phyloP scores from a whole-genome alignment of 2,329 filamentous ascomycete genomes.

The Penicillium thymicola region DNA sequence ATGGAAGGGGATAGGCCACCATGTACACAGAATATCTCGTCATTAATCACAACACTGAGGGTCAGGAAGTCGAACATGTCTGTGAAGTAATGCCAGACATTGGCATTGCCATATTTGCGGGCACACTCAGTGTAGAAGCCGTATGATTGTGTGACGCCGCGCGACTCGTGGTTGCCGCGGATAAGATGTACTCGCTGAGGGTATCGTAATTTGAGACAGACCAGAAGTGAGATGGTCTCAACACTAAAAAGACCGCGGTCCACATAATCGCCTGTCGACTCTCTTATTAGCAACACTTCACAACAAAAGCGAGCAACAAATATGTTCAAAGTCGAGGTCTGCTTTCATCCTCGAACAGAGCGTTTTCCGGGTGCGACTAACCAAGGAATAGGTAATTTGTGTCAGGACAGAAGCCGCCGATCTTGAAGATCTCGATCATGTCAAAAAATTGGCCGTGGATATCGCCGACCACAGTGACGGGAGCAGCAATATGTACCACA shows the following conservation, averaged over 20 bases:
- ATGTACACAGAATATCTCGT: conserved; percentile 98
- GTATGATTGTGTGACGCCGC: conserved; percentile 97
- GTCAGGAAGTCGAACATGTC: conserved; percentile 99
- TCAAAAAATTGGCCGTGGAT: conserved; percentile 99
- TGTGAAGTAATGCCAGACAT: conserved; percentile 99
- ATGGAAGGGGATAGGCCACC: conserved; percentile 87
- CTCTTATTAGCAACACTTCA: conserved; percentile 7
- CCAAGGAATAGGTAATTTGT: conserved; percentile 98
- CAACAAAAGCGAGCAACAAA: background rate
- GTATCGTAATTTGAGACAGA: conserved; percentile 96
- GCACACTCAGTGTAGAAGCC: conserved; percentile 99
- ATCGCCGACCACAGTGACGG: conserved; percentile 95
- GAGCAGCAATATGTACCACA: conserved; percentile 92
- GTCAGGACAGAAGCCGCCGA: conserved; percentile 93
- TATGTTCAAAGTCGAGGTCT: background rate
- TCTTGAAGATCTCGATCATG: conserved; percentile 98
- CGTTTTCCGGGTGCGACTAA: conserved; percentile 40
- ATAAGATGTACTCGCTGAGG: conserved; percentile 93
- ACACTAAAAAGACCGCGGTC: conserved; percentile 98
- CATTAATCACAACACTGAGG: conserved; percentile 93
- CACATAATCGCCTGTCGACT: conserved; percentile 80
- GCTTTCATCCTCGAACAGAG: background rate
- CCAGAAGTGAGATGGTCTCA: conserved; percentile 95
- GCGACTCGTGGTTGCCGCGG: conserved; percentile 94
- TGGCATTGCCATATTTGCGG: conserved; percentile 96